Percentiles rank a stretch among this genome's conserved stretches.
These are phyloP conservation scores for Microstroma glucosiphilum DNA, from an alignment of 1,284 basidiomycete genomes.

Conservation along the genomic window DNA sequence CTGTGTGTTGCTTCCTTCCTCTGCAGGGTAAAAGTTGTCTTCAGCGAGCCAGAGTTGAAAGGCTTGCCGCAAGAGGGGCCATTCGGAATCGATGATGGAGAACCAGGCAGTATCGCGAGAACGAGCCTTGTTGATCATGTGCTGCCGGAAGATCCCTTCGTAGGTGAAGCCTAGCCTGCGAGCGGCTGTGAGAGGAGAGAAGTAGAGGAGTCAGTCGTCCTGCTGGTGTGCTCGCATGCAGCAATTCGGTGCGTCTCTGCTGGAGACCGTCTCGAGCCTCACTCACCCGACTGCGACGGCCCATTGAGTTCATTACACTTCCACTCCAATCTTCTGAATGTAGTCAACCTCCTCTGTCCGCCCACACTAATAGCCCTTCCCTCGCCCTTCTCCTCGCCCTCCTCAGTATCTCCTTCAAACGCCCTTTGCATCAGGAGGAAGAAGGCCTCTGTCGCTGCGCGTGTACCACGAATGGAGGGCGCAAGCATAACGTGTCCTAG, in stretches of 20 bases:
- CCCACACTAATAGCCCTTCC: no score
- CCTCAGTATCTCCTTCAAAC: conserved; percentile 16
- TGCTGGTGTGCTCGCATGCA: no score
- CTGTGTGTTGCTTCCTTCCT: no score
- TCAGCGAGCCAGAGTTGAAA: conserved; percentile 24
- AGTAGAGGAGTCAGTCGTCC: no score
- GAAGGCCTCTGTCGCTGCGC: conserved; percentile 25
- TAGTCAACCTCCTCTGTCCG: no score
- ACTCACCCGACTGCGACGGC: conserved; percentile 18
- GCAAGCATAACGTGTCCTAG: conserved; percentile 35
- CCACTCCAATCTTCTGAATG: conserved; percentile 35
- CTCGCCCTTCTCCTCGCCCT: neutral
- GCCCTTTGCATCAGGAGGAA: conserved; percentile 23
- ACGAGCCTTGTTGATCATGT: conserved; percentile 26
- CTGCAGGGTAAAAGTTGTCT: neutral
- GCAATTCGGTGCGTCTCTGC: no score
- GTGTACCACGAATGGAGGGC: conserved; percentile 22
- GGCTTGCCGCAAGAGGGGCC: conserved; percentile 22
- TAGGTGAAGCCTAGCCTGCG: conserved; percentile 27
- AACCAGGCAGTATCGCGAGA: conserved; percentile 38
- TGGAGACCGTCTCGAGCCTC: no score
- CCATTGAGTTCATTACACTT: conserved; percentile 33
- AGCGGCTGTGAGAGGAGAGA: conserved; percentile 17
- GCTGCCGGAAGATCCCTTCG: conserved; percentile 32
- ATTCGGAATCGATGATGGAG: conserved; percentile 32